A percentile compares a stretch with the other conserved stretches of the same genome.
Evolutionary conservation across 805 yeast species (phyloP).

Genomic region (Saturnispora hagleri): DNA sequence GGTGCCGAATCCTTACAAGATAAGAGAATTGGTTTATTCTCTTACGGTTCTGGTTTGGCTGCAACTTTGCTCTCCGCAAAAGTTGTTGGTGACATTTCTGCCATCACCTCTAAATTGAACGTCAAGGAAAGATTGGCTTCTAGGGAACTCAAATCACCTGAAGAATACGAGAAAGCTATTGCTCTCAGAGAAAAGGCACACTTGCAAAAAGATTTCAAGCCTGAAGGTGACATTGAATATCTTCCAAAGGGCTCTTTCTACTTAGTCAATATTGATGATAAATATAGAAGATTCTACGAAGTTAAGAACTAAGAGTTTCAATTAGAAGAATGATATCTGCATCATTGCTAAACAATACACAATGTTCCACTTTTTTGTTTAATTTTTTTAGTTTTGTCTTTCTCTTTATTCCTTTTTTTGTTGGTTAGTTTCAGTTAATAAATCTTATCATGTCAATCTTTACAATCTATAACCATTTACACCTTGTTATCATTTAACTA

Average conservation of each 20-base stretch:
- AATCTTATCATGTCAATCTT: background rate
- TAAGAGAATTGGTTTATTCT: conserved; percentile 85
- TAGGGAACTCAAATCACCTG: conserved; percentile 64
- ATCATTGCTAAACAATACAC: background rate
- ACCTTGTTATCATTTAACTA: background rate
- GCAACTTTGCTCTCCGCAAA: conserved; percentile 74
- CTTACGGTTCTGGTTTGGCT: conserved; percentile 98
- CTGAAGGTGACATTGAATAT: conserved; percentile 68
- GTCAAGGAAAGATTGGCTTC: conserved; percentile 56
- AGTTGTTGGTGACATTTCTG: conserved; percentile 71
- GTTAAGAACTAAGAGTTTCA: conserved; percentile 41
- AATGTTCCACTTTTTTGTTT: conserved; percentile 1
- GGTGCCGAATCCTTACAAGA: conserved; percentile 66
- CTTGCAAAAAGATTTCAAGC: conserved; percentile 67
- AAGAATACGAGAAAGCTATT: conserved; percentile 72
- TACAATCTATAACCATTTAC: too few relatives aligned
- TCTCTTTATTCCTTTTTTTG: background rate
- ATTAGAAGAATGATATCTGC: background rate
- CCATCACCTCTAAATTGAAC: conserved; percentile 55
- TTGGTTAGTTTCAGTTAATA: background rate
- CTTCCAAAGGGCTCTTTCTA: conserved; percentile 74
- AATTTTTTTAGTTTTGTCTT: background rate
- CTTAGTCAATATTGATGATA: conserved; percentile 75
- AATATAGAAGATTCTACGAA: conserved; percentile 75
- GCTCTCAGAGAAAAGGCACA: conserved; percentile 85